Conservation (phyloP, 805 yeast genomes). For the Candida multigemmis region DNA sequence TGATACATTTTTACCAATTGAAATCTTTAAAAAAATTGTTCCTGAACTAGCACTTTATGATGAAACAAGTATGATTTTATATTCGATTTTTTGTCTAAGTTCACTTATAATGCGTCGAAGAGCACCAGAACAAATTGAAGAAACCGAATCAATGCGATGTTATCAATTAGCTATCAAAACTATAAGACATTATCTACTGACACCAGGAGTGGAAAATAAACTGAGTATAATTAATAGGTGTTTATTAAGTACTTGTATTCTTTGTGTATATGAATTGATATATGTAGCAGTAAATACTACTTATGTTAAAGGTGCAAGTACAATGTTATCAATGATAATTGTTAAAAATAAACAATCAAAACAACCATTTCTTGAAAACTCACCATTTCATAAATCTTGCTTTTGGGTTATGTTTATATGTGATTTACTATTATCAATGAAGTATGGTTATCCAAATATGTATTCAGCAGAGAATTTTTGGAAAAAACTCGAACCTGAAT, state of each 20-base stretch:
- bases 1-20: conserved; percentile 22
- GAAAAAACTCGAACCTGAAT: conserved; percentile 22
- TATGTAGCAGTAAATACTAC: conserved; percentile 28
- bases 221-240: conserved; percentile 25
- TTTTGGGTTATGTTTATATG: conserved; percentile 28
- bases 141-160: conserved; percentile 23
- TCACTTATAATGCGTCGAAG: conserved; percentile 24
- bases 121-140: conserved; percentile 17
- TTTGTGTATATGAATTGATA: conserved; percentile 30
- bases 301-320: conserved; percentile 28
- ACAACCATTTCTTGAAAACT: conserved; percentile 13
- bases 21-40: conserved; percentile 19
- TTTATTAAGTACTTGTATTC: conserved; percentile 24
- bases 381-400: conserved; percentile 23
- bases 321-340: conserved; percentile 20
- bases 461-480: conserved; percentile 22
- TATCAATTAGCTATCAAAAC: conserved; percentile 26
- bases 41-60: conserved; percentile 28
- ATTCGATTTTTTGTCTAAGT: conserved; percentile 27
- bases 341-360: conserved; percentile 6
- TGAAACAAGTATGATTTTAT: conserved; percentile 27
- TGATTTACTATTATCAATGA: conserved; percentile 25
- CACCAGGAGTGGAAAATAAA: conserved; percentile 12
- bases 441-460: conserved; percentile 20
- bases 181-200: conserved; percentile 19